Conservation (phyloP, 208 protist genomes). For the Leptomonas seymouri region DNA sequence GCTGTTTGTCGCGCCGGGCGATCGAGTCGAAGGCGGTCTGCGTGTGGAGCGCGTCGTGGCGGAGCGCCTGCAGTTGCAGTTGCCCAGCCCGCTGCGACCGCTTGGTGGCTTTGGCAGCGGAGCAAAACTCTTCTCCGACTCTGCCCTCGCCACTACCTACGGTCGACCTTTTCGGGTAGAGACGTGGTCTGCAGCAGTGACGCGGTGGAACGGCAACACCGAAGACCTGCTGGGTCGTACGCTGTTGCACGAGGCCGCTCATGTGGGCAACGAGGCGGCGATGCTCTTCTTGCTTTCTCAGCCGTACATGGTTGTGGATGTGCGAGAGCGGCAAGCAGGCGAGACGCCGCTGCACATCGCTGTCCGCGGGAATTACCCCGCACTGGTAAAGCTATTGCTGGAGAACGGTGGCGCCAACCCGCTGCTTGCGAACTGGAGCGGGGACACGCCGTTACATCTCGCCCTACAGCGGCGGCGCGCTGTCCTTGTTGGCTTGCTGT, state of each 20-base stretch:
- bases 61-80: conserved; percentile 72
- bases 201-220: conserved; percentile 77
- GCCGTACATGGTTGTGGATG: conserved; percentile 60
- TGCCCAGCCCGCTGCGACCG: conserved; percentile 17
- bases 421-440: conserved; percentile 28
- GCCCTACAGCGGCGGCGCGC: conserved; percentile 57
- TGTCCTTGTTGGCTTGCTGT: conserved; percentile 56
- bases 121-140: conserved; percentile 17
- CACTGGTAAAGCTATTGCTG: conserved; percentile 48
- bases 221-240: conserved; percentile 78
- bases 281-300: conserved; percentile 62
- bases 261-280: conserved; percentile 54
- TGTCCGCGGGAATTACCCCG: conserved; percentile 42
- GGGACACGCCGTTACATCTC: conserved; percentile 70
- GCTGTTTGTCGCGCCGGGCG: conserved; percentile 68
- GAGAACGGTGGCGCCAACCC: conserved; percentile 42
- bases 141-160: conserved; percentile 28
- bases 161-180: conserved; percentile 35
- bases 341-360: conserved; percentile 75
- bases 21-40: conserved; percentile 25
- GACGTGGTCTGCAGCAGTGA: conserved; percentile 43
- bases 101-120: conserved; percentile 19
- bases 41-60: conserved; percentile 57
- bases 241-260: conserved; percentile 69
- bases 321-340: conserved; percentile 43